phyloP scores from a whole-genome alignment of 352 stramenopile species.

The Pythium insidiosum region DNA sequence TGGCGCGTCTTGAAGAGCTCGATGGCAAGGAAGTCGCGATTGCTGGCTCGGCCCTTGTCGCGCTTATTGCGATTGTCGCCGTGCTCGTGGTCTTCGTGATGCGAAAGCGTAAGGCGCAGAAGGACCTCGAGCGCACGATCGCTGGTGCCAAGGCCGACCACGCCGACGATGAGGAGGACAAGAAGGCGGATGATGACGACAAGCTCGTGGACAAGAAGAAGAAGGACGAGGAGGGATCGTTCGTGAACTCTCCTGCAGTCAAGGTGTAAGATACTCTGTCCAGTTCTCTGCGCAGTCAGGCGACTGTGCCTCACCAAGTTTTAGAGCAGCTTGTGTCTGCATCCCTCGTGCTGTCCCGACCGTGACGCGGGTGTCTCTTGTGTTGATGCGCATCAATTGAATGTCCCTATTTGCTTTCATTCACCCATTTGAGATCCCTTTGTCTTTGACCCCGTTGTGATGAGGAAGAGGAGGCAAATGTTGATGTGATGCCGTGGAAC shows the following conservation, averaged over 20 bases:
- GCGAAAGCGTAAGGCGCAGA: slow-evolving; percentile 75
- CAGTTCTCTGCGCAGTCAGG: not conserved
- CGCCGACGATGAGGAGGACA: slow-evolving; percentile 40
- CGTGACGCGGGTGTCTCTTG: too few species aligned
- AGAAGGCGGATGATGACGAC: slow-evolving; percentile 65
- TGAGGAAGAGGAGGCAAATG: too few species aligned
- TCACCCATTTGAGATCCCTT: too few species aligned
- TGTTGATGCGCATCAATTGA: too few species aligned
- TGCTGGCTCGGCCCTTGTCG: slow-evolving; percentile 39
- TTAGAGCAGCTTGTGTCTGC: too few species aligned
- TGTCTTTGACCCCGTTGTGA: slow-evolving; percentile 16
- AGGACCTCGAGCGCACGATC: slow-evolving; percentile 74
- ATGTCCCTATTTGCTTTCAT: too few species aligned
- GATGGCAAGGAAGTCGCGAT: slow-evolving; percentile 69
- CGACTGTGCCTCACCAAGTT: not conserved
- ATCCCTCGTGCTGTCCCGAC: too few species aligned
- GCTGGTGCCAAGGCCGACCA: slow-evolving; percentile 75
- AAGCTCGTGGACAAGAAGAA: slow-evolving; percentile 54
- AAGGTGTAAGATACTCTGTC: slow-evolving; percentile 27
- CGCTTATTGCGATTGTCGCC: slow-evolving; percentile 53
- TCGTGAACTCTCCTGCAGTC: slow-evolving; percentile 78
- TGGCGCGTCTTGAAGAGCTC: slow-evolving; percentile 47
- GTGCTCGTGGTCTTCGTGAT: slow-evolving; percentile 61
- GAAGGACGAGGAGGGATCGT: slow-evolving; percentile 64
- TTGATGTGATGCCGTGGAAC: slow-evolving; percentile 30